Evolutionary conservation across 192 early-diverging fungal species (phyloP), one percentile per base, ranked within the genome.

Genomic region (Fimicolochytrium jonesii): DNA sequence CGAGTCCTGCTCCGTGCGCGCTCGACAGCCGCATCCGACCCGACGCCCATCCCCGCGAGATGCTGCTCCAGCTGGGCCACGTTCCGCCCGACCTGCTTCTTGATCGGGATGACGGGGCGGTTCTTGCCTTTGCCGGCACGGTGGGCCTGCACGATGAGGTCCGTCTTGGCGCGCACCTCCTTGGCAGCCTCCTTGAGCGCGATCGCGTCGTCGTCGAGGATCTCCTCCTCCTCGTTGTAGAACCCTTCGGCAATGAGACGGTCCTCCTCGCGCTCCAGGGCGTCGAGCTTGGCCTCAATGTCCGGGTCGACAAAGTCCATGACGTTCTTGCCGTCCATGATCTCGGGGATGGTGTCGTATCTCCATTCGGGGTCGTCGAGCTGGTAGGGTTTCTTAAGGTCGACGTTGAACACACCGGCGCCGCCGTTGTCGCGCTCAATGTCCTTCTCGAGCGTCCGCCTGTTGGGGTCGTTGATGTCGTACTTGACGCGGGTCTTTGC

Each of bases 281-380:
- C 93, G 23, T 91, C 94, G 61, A 99, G 76, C 67, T 89, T 89
- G 72, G 94, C 91, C 66, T 93, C 93, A 72, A 99, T 98, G 4
- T 98, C 93, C 29, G 95, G 80, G 78, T 99, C 97, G 69, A 98
- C 78, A 73, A 98, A 99, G 80, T 99, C 97, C 20, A 92, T 92
- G 32, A 99, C 84, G 77, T 99, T 99, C 81, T 93, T 91, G 67
- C 95, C 95, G 67, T 98, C 87, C 86, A 94, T 89, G 74, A 99
- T 94, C 79, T 99, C 97, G 33, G 97, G 97, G 51, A 99, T 94
- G 36, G 77, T 77, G 75, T 99, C 97, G 78, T 97, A 89, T 74
- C 91, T 94, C 95, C 95, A 98, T 39, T 94, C 90, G 48, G 83
- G 79, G 39, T 91, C 73, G 18, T 77, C 81, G 46, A 98, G 82